phyloP scores from a whole-genome alignment of 768 basidiomycete species.

The Panaeolus papilionaceus region DNA sequence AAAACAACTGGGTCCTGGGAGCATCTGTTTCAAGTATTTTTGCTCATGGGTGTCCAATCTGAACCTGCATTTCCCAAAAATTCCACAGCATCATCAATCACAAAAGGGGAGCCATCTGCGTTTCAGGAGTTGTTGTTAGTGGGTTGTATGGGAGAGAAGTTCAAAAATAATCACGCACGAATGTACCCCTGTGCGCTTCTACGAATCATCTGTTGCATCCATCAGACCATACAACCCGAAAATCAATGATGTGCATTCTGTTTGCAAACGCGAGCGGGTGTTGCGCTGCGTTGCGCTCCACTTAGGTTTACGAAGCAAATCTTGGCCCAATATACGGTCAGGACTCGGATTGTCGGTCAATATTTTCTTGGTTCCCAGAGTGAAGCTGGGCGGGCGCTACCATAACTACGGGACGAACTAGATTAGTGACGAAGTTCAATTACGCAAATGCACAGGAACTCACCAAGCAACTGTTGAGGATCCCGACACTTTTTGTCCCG shows the following conservation, averaged over 20 bases:
- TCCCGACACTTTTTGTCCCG: too few species aligned
- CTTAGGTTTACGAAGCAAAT: too few species aligned
- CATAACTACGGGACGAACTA: background rate
- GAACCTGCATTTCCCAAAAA: background rate
- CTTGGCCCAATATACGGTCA: too few species aligned
- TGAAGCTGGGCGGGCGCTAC: background rate
- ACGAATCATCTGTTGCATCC: background rate
- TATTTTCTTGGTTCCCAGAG: background rate
- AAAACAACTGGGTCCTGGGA: background rate
- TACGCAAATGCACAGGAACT: background rate
- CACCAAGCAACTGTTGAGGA: background rate
- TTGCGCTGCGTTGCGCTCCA: too few species aligned
- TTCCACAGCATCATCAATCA: background rate
- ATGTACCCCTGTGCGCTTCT: too few species aligned
- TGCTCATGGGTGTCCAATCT: background rate
- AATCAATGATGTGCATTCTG: background rate
- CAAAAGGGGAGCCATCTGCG: background rate
- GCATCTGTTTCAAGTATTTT: conserved; percentile 1
- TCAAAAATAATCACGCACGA: too few species aligned
- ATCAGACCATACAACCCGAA: background rate
- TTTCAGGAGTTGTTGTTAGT: background rate
- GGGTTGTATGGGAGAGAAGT: background rate
- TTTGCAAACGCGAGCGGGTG: background rate
- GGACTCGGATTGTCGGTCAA: too few species aligned
- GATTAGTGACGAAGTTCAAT: background rate